Conservation (phyloP, 169 alveolate species). For the Plasmodium sp. region DNA sequence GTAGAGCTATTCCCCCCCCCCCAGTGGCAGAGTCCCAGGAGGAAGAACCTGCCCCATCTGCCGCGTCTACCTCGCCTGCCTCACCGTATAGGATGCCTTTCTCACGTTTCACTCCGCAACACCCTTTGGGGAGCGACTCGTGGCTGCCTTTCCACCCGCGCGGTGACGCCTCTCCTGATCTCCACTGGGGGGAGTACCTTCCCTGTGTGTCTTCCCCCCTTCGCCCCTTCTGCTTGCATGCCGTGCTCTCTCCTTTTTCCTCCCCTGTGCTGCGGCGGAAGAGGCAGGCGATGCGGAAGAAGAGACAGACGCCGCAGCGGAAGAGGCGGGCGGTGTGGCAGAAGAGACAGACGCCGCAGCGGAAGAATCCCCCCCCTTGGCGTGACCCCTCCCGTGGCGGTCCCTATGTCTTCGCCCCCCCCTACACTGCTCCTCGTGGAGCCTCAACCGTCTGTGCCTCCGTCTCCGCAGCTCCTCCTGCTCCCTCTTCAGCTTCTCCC, state of each 20-base stretch:
- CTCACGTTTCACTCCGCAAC: background rate
- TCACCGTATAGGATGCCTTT: background rate
- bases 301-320: background rate
- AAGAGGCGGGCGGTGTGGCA: background rate
- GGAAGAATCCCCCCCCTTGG: background rate
- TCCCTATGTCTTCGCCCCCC: background rate
- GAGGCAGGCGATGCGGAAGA: background rate
- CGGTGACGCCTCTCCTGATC: background rate
- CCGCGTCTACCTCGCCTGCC: background rate
- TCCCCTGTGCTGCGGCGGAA: background rate
- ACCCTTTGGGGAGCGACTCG: background rate
- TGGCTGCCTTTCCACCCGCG: background rate
- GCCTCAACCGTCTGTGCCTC: slow-evolving; percentile 11
- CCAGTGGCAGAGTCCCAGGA: background rate
- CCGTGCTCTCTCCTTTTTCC: background rate
- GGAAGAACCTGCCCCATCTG: background rate
- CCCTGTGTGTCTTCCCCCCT: background rate
- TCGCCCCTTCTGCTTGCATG: background rate
- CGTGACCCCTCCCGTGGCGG: background rate
- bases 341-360: background rate
- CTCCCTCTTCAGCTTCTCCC: slow-evolving; percentile 5
- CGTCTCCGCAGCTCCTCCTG: slow-evolving; percentile 8
- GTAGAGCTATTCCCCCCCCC: background rate
- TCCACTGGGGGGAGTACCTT: background rate
- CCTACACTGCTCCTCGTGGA: slow-evolving; percentile 2